Base-by-base conservation (phyloP, 2,329 filamentous ascomycete species). In the Didymellaceae sp. region DNA sequence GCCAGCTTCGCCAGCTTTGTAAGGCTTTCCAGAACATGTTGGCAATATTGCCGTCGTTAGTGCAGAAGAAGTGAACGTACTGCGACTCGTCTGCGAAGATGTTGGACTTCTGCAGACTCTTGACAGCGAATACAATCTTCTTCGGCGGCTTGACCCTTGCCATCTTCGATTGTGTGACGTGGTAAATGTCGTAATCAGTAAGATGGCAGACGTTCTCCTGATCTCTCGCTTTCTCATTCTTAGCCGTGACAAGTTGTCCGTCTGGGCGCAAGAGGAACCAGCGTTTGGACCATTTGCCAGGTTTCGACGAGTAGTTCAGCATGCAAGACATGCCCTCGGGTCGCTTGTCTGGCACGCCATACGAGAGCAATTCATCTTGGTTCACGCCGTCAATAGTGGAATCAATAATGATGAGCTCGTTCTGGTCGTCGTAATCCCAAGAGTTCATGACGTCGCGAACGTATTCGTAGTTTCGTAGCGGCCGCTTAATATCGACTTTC, bases 161-260 rank as follows among this genome's bases (percentile, higher is more conserved):
- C 56, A 85, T 75, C 59, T 90, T 86, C 34, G 84, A 82, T 42
- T 84, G 80, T 5, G 86, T 90, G 1, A 90, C 88, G 1, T 81
- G 84, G 74, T 97, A 97, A 39, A 97, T 88, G 67, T 97, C 93
- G 71, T 93, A 97, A 73, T 97, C 92, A 2, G 90, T 91, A 38
- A 97, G 73, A 73, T 96, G 91, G 70, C 90, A 96, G 25, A 96
- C 78, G 54, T 83, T 87, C 10, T 80, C 75, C 24, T 81, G 77
- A 43, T 92, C 88, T 70, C 91, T 90, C 37, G 78, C 69, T 49
- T 79, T 81, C 10, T 85, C 79, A 60, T 89, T 91, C 74, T 94
- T 96, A 31, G 89, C 83, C 20, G 86, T 79, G 35, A 79, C 72
- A 13, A 88, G 71, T 69, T 96, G 91, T 0, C 92, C 92, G 47